Evolutionary conservation across 2,329 filamentous ascomycete genomes (phyloP), one percentile per base, ranked within the genome.

Genomic region (Cladosporium phlei): DNA sequence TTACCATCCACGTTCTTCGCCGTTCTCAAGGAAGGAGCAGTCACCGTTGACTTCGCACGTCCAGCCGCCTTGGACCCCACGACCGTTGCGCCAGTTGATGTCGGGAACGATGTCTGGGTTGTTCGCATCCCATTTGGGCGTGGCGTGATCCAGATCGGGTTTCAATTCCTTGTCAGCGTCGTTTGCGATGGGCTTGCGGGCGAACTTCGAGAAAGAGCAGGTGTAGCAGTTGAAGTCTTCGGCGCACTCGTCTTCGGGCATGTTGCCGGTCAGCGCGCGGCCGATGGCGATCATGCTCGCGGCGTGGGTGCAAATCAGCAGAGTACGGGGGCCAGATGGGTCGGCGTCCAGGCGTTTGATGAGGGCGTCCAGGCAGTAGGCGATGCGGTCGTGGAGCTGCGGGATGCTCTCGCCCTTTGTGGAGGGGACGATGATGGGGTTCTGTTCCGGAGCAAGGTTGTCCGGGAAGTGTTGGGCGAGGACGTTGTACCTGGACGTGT

Each of bases 221-320:
- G 89, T 95, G 64, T 84, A 95, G 51, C 88, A 88, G 49, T 77
- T 73, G 63, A 95, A 96, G 65, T 96, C 90, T 52, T 93, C 85
- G 43, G 78, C 77, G 6, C 79, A 79, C 22, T 81, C 73, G 61
- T 85, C 80, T 1, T 80, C 76, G 0, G 90, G 90, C 76, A 91
- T 82, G 21, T 58, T 53, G 8, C 88, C 89, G 2, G 90, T 96
- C 57, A 98, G 71, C 1, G 81, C 82, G 30, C 93, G 78, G 1
- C 91, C 91, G 55, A 93, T 78, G 7, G 86, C 85, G 62, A 98
- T 96, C 59, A 97, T 78, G 9, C 84, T 81, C 3, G 93, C 93
- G 1, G 93, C 93, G 70, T 98, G 93, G 1, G 87, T 85, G 68
- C 88, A 95, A 29, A 98, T 75, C 30, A 96, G 67, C 19, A 95